Base-by-base conservation (phyloP, 108 stramenopile genomes). In the Mayamaea pseudoterrestris region DNA sequence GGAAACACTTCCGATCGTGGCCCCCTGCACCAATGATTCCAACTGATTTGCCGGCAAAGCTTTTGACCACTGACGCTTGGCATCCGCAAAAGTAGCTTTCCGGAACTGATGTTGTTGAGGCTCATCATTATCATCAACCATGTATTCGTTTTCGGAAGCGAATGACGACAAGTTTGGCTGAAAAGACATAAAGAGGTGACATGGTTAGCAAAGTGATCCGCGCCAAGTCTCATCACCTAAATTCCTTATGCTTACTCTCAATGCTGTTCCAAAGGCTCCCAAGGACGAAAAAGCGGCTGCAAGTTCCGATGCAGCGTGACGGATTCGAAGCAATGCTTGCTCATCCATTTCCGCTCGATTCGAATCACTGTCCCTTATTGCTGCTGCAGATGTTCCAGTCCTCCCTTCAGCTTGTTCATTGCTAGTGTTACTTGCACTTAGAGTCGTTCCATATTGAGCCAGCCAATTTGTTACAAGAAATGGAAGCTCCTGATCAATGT, bases 391-490 rank as follows among this genome's bases (percentile, higher is more conserved):
- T n/a, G n/a, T n/a, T n/a, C n/a, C n/a, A n/a, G n/a, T n/a, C n/a
- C n/a, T n/a, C n/a, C n/a, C n/a, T n/a, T n/a, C n/a, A n/a, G n/a
- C n/a, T n/a, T n/a, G n/a, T n/a, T n/a, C n/a, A n/a, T n/a, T n/a
- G n/a, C n/a, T n/a, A n/a, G n/a, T n/a, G n/a, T n/a, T n/a, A n/a
- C n/a, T n/a, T n/a, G n/a, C n/a, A n/a, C n/a, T n/a, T n/a, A n/a
- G n/a, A n/a, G n/a, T n/a, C 3, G 26, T n/a, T n/a, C n/a, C n/a
- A n/a, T n/a, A n/a, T n/a, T n/a, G n/a, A n/a, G 66, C 60, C 37
- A 89, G 44, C 80, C 80, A 89, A 50, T 80, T 73, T 8, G 82
- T 89, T 2, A 89, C 78, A 35, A 89, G 50, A 53, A 89, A 89
- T 12, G 87, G 85, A 16, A 80, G 47, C 12, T 69, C 85, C 2